Conservation (phyloP, 371 early-diverging fungal genomes). For the Saksenaea oblongispora region DNA sequence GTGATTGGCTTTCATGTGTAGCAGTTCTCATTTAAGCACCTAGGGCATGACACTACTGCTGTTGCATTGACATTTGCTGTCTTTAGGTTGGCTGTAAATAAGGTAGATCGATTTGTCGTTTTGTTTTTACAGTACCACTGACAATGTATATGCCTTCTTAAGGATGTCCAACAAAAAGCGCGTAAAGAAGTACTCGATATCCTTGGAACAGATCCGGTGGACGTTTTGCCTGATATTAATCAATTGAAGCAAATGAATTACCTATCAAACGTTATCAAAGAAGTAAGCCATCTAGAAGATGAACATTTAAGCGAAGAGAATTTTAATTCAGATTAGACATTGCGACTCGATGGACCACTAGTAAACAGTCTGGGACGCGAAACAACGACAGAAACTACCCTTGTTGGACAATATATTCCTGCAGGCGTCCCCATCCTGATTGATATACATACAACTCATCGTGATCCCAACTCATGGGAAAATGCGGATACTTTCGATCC, state of each 20-base stretch:
- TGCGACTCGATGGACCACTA: slow-evolving; percentile 34
- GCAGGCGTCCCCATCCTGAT: slow-evolving; percentile 5
- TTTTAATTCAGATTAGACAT: slow-evolving; percentile 20
- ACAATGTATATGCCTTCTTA: background rate
- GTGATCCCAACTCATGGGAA: slow-evolving; percentile 14
- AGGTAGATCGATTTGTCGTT: slow-evolving; percentile 10
- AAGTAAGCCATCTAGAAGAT: slow-evolving; percentile 9
- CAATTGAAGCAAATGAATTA: slow-evolving; percentile 18
- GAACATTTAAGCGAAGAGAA: background rate
- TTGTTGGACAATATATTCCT: slow-evolving; percentile 13
- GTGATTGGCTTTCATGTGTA: background rate
- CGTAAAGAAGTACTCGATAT: slow-evolving; percentile 23
- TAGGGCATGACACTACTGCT: slow-evolving; percentile 24
- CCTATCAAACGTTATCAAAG: slow-evolving; percentile 20
- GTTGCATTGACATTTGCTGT: slow-evolving; percentile 18
- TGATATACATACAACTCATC: slow-evolving; percentile 14
- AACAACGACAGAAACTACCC: slow-evolving; percentile 7
- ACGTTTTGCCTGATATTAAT: slow-evolving; percentile 15
- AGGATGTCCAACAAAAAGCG: slow-evolving; percentile 30
- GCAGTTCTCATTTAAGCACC: slow-evolving; percentile 16
- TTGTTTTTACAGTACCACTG: background rate
- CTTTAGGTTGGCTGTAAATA: slow-evolving; percentile 25
- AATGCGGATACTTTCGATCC: slow-evolving; percentile 21
- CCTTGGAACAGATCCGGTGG: slow-evolving; percentile 20
- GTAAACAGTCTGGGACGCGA: background rate